Base-by-base conservation (phyloP, 2,329 filamentous ascomycete genomes). In the Parastagonospora avenae region DNA sequence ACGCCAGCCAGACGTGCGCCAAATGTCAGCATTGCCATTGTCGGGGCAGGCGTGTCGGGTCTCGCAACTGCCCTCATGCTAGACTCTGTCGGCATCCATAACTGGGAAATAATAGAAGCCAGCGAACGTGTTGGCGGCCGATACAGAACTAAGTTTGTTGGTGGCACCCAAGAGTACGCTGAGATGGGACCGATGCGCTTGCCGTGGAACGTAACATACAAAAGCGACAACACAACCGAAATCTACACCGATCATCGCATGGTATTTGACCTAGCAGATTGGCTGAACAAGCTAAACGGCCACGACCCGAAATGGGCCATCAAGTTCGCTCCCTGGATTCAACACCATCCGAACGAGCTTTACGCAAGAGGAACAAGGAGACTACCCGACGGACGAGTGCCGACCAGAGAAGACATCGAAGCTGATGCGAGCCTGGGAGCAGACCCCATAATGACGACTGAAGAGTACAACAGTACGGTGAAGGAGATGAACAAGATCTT, bases 181-280 rank as follows among this genome's bases (percentile, higher is more conserved):
- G 85, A 87, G 62, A 77, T 80, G 77, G 85, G 85, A 0, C 82
- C 84, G 0, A 87, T 87, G 84, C 76, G 84, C 2, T 82, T 87
- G 53, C 85, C 85, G 0, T 73, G 79, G 33, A 76, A 74, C 11
- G 69, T 78, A 4, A 72, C 67, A 0, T 40, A 40, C 38, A 40
- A 40, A 40, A 76, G 81, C 50, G 66, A 76, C 1, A 72, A 72
- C 16, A 75, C 77, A 19, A 82, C 83, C 54, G 75, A 80, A 59
- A 24, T 24, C 19, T 84, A 79, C 0, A 78, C 78, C 4, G 85
- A 87, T 55, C 84, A 86, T 57, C 76, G 81, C 49, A 74, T 88
- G 59, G 80, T 86, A 0, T 86, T 85, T 63, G 81, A 86, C 60
- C 75, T 87, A 1, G 84, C 81, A 1, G 77, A 77, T 1, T 77